phyloP scores from a whole-genome alignment of 139 green algal genomes.

The Picochlorum sp. region DNA sequence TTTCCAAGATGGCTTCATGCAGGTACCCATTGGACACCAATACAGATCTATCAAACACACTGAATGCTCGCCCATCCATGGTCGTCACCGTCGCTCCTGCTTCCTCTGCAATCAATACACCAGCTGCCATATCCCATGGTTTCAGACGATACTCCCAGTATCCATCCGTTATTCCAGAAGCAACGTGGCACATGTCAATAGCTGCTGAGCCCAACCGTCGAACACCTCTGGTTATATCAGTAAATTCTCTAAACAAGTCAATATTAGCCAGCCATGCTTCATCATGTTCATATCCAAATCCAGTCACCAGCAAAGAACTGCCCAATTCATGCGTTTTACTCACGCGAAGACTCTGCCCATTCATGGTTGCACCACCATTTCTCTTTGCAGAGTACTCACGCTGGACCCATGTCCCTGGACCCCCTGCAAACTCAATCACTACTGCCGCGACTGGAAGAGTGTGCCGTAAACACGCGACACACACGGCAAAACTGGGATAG shows the following conservation, averaged over 20 bases:
- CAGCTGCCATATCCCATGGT: constrained; percentile 66
- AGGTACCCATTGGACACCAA: constrained; percentile 42
- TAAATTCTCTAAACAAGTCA: constrained; percentile 84
- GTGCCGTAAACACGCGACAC: constrained; percentile 52
- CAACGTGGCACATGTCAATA: constrained; percentile 86
- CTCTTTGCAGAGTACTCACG: constrained; percentile 61
- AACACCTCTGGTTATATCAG: constrained; percentile 69
- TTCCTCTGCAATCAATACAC: constrained; percentile 57
- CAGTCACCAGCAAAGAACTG: constrained; percentile 62
- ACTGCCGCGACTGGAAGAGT: constrained; percentile 49
- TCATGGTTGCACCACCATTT: constrained; percentile 59
- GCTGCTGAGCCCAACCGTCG: constrained; percentile 76
- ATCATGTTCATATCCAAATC: constrained; percentile 81
- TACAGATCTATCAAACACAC: constrained; percentile 59
- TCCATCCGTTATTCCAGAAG: constrained; percentile 50
- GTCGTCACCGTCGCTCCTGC: constrained; percentile 61
- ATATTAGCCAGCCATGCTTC: constrained; percentile 77
- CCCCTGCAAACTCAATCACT: constrained; percentile 50
- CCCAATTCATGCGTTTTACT: constrained; percentile 21
- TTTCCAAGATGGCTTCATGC: constrained; percentile 36
- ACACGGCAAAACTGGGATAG: constrained; percentile 75
- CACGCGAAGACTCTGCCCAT: constrained; percentile 52
- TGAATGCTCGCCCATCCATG: constrained; percentile 60
- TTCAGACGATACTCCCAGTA: constrained; percentile 73
- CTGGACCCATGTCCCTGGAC: constrained; percentile 55